Evolutionary conservation across 2,329 filamentous ascomycete species (phyloP).

Genomic region (Colletotrichum salicis): DNA sequence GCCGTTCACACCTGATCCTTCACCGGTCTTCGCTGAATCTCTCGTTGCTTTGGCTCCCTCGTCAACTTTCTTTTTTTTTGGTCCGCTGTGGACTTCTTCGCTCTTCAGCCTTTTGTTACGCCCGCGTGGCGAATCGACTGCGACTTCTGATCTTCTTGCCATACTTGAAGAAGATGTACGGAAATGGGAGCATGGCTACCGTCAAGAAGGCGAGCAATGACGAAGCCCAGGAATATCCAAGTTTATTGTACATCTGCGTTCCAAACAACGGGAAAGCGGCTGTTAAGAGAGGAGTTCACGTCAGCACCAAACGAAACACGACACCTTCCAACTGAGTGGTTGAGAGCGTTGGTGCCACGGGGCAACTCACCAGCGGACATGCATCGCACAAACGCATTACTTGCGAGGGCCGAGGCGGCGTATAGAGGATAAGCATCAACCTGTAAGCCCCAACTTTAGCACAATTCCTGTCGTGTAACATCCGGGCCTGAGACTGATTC

Average conservation of each 20-base stretch:
- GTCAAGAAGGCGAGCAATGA: slow-evolving; percentile 70
- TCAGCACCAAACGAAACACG: slow-evolving; percentile 24
- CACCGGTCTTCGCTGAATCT: slow-evolving; percentile 3
- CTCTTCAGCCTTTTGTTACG: slow-evolving; percentile 4
- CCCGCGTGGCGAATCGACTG: slow-evolving; percentile 61
- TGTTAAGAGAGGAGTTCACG: slow-evolving; percentile 40
- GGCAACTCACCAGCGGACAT: slow-evolving; percentile 72
- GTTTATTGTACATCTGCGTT: slow-evolving; percentile 74
- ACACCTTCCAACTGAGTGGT: slow-evolving; percentile 38
- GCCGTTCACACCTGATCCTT: slow-evolving; percentile 17
- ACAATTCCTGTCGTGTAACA: slow-evolving; percentile 19
- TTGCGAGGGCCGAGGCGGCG: slow-evolving; percentile 81
- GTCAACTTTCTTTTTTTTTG: neutral
- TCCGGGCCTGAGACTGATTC: slow-evolving; percentile 25
- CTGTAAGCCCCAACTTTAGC: slow-evolving; percentile 45
- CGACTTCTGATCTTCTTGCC: slow-evolving; percentile 66
- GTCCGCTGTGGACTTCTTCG: neutral
- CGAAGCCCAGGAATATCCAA: slow-evolving; percentile 78
- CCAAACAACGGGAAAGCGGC: slow-evolving; percentile 83
- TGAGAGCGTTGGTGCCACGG: slow-evolving; percentile 29
- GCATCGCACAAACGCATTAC: slow-evolving; percentile 83
- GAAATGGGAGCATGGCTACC: slow-evolving; percentile 71
- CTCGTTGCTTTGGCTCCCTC: slow-evolving; percentile 16
- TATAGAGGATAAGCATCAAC: slow-evolving; percentile 82
- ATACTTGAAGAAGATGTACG: slow-evolving; percentile 70